These are phyloP conservation scores for Calonectria hongkongensis DNA, from an alignment of 2,329 filamentous ascomycete species.

Conservation along the genomic window DNA sequence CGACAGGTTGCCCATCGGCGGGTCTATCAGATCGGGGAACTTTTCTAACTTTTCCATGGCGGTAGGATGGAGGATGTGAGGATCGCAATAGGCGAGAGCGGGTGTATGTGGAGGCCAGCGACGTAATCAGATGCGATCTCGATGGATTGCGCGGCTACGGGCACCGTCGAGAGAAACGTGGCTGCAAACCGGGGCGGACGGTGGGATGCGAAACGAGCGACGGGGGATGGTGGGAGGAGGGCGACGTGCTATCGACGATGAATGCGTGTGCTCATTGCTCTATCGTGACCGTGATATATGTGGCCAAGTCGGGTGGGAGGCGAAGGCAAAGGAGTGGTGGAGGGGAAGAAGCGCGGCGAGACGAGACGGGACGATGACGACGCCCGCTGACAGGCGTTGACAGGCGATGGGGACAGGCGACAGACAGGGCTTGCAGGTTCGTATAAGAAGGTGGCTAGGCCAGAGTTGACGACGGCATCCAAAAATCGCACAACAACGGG, in stretches of 20 bases:
- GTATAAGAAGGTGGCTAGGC: conserved; percentile 4
- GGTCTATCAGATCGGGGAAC: conserved; percentile 74
- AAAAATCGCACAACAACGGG: conserved; percentile 5
- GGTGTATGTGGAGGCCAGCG: conserved; percentile 19
- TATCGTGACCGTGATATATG: conserved; percentile 43
- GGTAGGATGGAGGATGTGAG: conserved; percentile 23
- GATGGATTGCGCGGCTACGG: conserved; percentile 20
- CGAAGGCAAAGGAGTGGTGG: conserved; percentile 15
- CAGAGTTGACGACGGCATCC: background rate
- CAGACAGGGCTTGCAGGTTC: background rate
- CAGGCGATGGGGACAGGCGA: conserved; percentile 3
- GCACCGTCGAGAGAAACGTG: conserved; percentile 30
- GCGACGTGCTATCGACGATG: conserved; percentile 32
- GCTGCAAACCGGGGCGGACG: conserved; percentile 17
- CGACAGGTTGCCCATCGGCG: conserved; percentile 55
- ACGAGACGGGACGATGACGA: conserved; percentile 29
- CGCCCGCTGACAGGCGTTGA: conserved; percentile 30
- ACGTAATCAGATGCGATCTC: conserved; percentile 22
- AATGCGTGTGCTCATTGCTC: conserved; percentile 46
- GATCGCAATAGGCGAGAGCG: conserved; percentile 5
- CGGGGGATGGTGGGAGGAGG: conserved; percentile 19
- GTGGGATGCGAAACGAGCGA: conserved; percentile 45
- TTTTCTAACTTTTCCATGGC: conserved; percentile 68
- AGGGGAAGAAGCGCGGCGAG: conserved; percentile 10
- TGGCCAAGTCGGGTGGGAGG: conserved; percentile 33